Conservation (phyloP, 2,329 filamentous ascomycete species). For the Exophiala mesophila region DNA sequence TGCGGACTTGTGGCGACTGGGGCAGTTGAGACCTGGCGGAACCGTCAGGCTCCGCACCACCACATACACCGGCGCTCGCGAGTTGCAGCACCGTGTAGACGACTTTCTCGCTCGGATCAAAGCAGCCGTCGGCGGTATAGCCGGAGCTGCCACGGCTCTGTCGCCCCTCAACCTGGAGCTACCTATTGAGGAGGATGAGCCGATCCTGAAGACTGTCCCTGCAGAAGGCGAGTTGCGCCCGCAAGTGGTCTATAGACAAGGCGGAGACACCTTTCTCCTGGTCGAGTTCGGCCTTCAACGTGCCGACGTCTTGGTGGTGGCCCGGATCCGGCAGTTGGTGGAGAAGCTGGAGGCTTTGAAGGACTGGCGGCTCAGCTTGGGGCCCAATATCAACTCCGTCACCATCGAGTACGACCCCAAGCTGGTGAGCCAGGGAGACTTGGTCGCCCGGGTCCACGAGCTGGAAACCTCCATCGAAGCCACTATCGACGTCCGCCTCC, state of each 20-base stretch:
- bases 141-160: constrained; percentile 31
- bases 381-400: constrained; percentile 39
- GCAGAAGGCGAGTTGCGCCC: too few relatives aligned
- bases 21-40: constrained; percentile 58
- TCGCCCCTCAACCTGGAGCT: constrained; percentile 29
- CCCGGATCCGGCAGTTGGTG: constrained; percentile 51
- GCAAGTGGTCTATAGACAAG: constrained; percentile 45
- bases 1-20: constrained; percentile 58
- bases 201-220: too few relatives aligned
- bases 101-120: constrained; percentile 43
- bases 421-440: constrained; percentile 34
- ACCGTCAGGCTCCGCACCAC: constrained; percentile 48
- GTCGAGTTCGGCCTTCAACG: constrained; percentile 55
- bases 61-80: constrained; percentile 49
- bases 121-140: constrained; percentile 33
- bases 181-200: too few relatives aligned
- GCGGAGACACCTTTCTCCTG: constrained; percentile 50
- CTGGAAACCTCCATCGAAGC: constrained; percentile 39
- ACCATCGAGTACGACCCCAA: constrained; percentile 45
- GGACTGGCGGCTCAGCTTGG: constrained; percentile 35
- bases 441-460: constrained; percentile 35
- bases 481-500: constrained; percentile 37
- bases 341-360: constrained; percentile 39
- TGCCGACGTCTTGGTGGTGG: constrained; percentile 55
- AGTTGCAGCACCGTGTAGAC: constrained; percentile 40